Percentiles rank a stretch among this genome's conserved stretches.
phyloP scores from a whole-genome alignment of 202 grass and related monocot genomes.

The Setaria viridis region DNA sequence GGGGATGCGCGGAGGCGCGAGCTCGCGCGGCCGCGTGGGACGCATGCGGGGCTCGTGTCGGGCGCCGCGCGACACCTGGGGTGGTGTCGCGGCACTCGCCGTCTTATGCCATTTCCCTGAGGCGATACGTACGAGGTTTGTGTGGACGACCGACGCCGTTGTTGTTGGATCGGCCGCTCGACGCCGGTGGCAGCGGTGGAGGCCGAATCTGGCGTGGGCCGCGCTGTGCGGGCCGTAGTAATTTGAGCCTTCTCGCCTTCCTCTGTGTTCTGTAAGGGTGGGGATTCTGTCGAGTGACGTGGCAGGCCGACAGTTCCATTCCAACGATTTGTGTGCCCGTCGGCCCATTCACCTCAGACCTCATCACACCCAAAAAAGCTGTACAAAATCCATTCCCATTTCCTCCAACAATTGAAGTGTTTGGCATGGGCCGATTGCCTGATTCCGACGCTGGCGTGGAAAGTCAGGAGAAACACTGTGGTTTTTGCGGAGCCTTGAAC shows the following conservation, averaged over 20 bases:
- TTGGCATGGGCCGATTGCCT: background rate
- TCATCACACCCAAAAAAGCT: background rate
- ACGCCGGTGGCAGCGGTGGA: background rate
- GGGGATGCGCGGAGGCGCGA: slow-evolving; percentile 42
- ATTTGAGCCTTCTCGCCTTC: too few species aligned
- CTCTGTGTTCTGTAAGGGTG: background rate
- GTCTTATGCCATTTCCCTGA: background rate
- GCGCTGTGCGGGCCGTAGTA: background rate
- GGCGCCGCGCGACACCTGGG: slow-evolving; percentile 60
- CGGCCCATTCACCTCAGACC: background rate
- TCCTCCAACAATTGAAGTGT: background rate
- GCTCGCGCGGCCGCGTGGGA: slow-evolving; percentile 43
- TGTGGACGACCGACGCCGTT: background rate
- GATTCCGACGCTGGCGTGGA: slow-evolving; percentile 29
- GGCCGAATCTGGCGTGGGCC: background rate
- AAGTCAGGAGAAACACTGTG: background rate
- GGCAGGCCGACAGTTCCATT: background rate
- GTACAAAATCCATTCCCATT: background rate
- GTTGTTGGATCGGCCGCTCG: background rate
- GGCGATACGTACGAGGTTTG: slow-evolving; percentile 69
- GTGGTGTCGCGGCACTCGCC: slow-evolving; percentile 1
- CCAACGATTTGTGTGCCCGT: background rate
- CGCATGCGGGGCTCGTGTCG: slow-evolving; percentile 54
- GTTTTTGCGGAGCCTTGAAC: too few species aligned
- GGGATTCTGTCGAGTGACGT: background rate